Evolutionary conservation across 805 yeast species (phyloP).

Genomic region (Debaryomyces prosopidis): DNA sequence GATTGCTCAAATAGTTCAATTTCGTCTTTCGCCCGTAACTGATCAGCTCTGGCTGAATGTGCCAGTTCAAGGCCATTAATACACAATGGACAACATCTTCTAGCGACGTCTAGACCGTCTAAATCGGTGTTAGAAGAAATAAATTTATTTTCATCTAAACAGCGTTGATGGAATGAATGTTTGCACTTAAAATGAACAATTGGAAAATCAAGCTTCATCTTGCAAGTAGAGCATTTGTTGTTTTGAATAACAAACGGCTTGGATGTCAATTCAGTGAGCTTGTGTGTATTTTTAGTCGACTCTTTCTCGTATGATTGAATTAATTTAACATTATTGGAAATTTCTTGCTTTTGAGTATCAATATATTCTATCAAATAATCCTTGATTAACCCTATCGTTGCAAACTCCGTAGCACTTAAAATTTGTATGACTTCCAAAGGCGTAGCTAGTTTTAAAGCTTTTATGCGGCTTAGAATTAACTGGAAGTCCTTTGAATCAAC

Average conservation of each 20-base stretch:
- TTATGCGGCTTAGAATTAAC: constrained; percentile 53
- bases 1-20: constrained; percentile 62
- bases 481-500: constrained; percentile 53
- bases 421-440: constrained; percentile 78
- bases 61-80: constrained; percentile 69
- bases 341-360: constrained; percentile 59
- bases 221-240: constrained; percentile 66
- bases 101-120: constrained; percentile 6
- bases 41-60: constrained; percentile 55
- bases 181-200: constrained; percentile 80
- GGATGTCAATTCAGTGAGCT: constrained; percentile 50
- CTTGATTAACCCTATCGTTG: constrained; percentile 72
- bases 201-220: constrained; percentile 69
- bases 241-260: constrained; percentile 58
- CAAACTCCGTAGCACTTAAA: constrained; percentile 58
- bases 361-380: constrained; percentile 65
- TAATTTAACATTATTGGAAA: constrained; percentile 65
- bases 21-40: constrained; percentile 61
- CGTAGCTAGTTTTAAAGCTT: constrained; percentile 54
- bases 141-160: constrained; percentile 54
- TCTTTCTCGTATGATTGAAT: constrained; percentile 69
- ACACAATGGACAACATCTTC: constrained; percentile 69
- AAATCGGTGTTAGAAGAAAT: constrained; percentile 15
- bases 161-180: constrained; percentile 84
- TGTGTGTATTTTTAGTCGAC: constrained; percentile 51